Evolutionary conservation across 192 early-diverging fungal species (phyloP), one percentile per base, ranked within the genome.

Genomic region (Gonapodya prolifera): DNA sequence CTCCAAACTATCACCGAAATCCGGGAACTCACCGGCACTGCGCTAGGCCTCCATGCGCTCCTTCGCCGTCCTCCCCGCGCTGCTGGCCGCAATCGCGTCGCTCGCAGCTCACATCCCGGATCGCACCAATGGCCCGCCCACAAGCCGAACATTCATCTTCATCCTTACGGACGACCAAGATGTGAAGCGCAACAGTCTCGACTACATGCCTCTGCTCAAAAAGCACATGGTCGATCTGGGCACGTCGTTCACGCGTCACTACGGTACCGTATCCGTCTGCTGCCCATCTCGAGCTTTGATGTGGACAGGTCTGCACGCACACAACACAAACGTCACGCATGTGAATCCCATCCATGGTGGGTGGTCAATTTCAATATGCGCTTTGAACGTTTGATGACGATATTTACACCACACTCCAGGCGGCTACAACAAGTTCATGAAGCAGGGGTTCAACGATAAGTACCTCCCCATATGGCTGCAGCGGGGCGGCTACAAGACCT

Each of bases 211-310:
- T 0, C 76, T 86, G 70, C 78, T 91, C 29, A 80, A 91, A 78
- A 90, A 89, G 77, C 78, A 86, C 61, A 36, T 91, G n/a, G 79
- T 87, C 0, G 75, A 91, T 2, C 76, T 89, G 75, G 91, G 91
- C 8, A 91, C 91, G 0, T 35, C 79, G 71, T 90, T 87, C 34
- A 83, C 80, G 29, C 88, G 90, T 71, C 85, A 91, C 74, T 90
- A 85, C 80, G 84, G 84, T 0, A 91, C 89, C 0, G 87, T 85
- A 0, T 83, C 89, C 0, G 83, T 90, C 30, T 91, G 89, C 69
- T 91, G 91, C 69, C 89, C 89, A 1, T 86, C 85, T 70, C 84
- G 91, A 16, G 88, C 90, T 13, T 84, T 84, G 0, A 78, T 91
- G 18, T 82, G 86, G 77, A 79, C 83, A 0, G 86, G 89, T 1